phyloP scores from a whole-genome alignment of 2,329 filamentous ascomycete genomes.

The Apiospora aurea region DNA sequence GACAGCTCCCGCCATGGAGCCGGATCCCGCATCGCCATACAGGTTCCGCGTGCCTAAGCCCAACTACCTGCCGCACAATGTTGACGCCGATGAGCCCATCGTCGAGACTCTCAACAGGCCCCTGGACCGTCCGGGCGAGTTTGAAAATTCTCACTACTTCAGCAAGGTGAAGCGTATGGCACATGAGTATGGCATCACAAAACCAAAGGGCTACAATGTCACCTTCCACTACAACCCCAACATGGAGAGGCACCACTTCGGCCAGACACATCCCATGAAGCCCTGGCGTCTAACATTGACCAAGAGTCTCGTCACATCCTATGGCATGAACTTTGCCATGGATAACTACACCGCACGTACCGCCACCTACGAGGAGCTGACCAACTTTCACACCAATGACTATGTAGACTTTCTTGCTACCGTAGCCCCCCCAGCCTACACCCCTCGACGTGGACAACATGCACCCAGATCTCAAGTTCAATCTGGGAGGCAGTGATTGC shows the following conservation, averaged over 20 bases:
- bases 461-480: constrained; percentile 75
- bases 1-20: constrained; percentile 41
- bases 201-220: constrained; percentile 86
- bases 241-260: constrained; percentile 97
- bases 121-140: constrained; percentile 57
- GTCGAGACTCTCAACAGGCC: constrained; percentile 60
- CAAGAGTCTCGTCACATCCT: constrained; percentile 92
- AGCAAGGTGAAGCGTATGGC: constrained; percentile 64
- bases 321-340: constrained; percentile 97
- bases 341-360: constrained; percentile 86
- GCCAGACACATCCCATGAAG: constrained; percentile 97
- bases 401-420: constrained; percentile 89
- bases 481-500: constrained; percentile 90
- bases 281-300: constrained; percentile 96
- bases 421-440: constrained; percentile 69
- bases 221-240: constrained; percentile 95
- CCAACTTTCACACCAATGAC: constrained; percentile 84
- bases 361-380: constrained; percentile 87
- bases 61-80: constrained; percentile 65
- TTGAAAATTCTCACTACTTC: constrained; percentile 63
- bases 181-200: constrained; percentile 72
- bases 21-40: constrained; percentile 52
- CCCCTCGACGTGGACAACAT: constrained; percentile 71
- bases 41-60: constrained; percentile 62
- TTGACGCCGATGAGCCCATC: constrained; percentile 56